Evolutionary conservation across 306 rosid species (phyloP), one percentile per base, ranked within the genome.

Genomic region (Malus domestica): DNA sequence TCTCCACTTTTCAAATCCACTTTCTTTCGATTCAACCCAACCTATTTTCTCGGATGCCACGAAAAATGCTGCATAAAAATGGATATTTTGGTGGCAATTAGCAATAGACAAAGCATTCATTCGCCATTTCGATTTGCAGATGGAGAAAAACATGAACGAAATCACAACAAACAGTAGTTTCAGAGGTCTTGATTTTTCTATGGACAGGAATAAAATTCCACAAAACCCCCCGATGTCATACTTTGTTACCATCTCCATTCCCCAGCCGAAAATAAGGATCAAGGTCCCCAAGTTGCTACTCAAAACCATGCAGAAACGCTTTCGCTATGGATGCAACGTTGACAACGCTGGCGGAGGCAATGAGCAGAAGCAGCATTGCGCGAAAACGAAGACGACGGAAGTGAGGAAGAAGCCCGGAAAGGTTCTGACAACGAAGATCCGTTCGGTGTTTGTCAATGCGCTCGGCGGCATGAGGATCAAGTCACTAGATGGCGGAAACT

Each of bases 301-400:
- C 62, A 84, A 75, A 68, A 75, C 78, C 65, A 84, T 85, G 78
- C 85, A 68, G 45, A 79, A 66, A 45, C 76, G 68, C 68, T 68
- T 70, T 71, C 65, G 10, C n/a, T 20, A 35, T 35, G 68, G 78
- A 4, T 16, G 14, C 58, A 35, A 38, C 72, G 62, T 30, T 0
- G 2, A 44, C 46, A 40, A 7, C 44, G 44, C 1, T 2, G 30
- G 7, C 12, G 52, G 27, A 10, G 35, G 54, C 30, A 29, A 29
- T 25, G 40, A 69, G 6, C 73, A 64, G 15, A 16, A 38, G 5
- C 35, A 60, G 35, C 65, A n/a, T 4, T 27, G 66, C 66, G n/a
- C 74, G 8, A 65, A 52, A 46, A 46, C 18, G 10, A 79, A 63
- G 18, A 74, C 25, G 18, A 76, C 38, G 38, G 61, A 58, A 71